Evolutionary conservation across 345 rosid species (phyloP).

Genomic region (Salix purpurea): DNA sequence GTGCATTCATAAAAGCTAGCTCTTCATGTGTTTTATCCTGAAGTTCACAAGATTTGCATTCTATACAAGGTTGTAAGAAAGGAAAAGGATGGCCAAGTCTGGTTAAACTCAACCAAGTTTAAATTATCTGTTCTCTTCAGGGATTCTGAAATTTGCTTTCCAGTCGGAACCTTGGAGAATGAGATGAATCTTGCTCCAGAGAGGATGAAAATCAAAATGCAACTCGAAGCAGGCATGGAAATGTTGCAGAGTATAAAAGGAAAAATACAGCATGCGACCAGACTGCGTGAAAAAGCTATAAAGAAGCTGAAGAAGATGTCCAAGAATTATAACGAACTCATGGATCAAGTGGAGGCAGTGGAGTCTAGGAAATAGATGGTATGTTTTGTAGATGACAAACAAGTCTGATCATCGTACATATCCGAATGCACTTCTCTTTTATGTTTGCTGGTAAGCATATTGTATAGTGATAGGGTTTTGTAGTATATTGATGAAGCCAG

Average conservation of each 20-base stretch:
- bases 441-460: too few species aligned
- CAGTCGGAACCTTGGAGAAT: slow-evolving; percentile 8
- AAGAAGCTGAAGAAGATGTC: slow-evolving; percentile 12
- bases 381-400: too few species aligned
- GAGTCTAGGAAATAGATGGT: too few species aligned
- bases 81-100: too few species aligned
- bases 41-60: not conserved
- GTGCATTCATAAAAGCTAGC: too few species aligned
- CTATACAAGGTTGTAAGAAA: not conserved
- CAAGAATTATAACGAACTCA: too few species aligned
- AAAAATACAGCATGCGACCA: not conserved
- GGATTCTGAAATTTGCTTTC: slow-evolving; percentile 44
- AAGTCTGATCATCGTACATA: too few species aligned
- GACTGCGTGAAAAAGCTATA: not conserved
- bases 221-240: not conserved
- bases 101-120: not conserved
- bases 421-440: too few species aligned
- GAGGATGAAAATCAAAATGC: not conserved
- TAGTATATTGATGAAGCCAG: too few species aligned
- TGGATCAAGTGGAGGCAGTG: too few species aligned
- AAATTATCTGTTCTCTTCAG: slow-evolving; percentile 14
- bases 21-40: too few species aligned
- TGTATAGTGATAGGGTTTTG: too few species aligned
- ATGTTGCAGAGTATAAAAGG: not conserved
- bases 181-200: not conserved